These are phyloP conservation scores for Megacollybia marginata DNA, from an alignment of 768 basidiomycete genomes.

Conservation along the genomic window DNA sequence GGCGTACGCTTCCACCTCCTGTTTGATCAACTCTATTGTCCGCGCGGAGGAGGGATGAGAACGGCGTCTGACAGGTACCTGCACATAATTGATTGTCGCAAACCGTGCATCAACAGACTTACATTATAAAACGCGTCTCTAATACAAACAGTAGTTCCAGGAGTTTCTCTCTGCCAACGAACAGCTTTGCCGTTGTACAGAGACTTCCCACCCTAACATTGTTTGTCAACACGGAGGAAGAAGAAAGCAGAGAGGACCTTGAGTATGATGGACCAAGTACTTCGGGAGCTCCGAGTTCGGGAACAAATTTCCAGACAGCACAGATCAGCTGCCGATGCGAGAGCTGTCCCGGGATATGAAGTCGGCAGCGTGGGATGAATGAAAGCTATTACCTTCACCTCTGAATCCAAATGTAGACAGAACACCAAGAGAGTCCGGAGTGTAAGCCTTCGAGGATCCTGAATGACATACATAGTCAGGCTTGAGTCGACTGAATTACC, in stretches of 20 bases:
- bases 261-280: constrained; percentile 71
- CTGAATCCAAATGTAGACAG: constrained; percentile 80
- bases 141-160: constrained; percentile 78
- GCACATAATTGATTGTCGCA: constrained; percentile 1
- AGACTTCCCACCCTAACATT: constrained; percentile 51
- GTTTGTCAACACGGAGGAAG: neutral
- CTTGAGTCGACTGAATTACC: no score
- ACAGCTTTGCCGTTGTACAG: constrained; percentile 69
- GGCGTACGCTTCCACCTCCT: constrained; percentile 66
- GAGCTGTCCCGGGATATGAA: constrained; percentile 37
- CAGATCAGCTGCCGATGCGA: constrained; percentile 78
- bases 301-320: constrained; percentile 79
- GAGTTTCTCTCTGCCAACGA: constrained; percentile 63
- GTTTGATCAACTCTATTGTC: constrained; percentile 61
- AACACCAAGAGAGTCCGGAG: constrained; percentile 38
- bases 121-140: constrained; percentile 91
- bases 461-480: neutral
- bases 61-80: constrained; percentile 78
- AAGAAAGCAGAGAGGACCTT: constrained; percentile 43
- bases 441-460: constrained; percentile 74
- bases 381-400: constrained; percentile 69
- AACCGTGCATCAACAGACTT: constrained; percentile 14
- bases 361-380: neutral
- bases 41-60: constrained; percentile 56
- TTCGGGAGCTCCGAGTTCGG: constrained; percentile 50